Evolutionary conservation across 2,329 filamentous ascomycete species (phyloP).

Genomic region (Davidsoniella virescens): DNA sequence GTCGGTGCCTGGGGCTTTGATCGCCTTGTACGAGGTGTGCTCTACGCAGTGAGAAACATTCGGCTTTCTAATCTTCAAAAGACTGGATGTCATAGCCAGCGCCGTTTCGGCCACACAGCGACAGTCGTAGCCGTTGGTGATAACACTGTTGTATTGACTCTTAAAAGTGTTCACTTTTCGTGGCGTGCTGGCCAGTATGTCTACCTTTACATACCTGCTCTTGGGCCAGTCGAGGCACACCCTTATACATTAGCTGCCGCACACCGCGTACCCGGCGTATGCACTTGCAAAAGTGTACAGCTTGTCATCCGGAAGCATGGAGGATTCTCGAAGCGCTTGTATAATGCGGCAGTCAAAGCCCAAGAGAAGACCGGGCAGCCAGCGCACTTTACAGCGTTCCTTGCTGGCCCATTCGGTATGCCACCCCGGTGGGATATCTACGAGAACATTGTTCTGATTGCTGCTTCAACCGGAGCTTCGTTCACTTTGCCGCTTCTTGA

Average conservation of each 20-base stretch:
- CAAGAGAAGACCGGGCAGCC: conserved; percentile 18
- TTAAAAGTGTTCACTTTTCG: conserved; percentile 41
- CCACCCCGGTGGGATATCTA: conserved; percentile 41
- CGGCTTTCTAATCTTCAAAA: conserved; percentile 20
- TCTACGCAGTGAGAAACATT: conserved; percentile 37
- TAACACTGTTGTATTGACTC: conserved; percentile 38
- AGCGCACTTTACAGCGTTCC: conserved; percentile 26
- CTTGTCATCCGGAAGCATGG: conserved; percentile 38
- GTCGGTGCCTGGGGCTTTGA: conserved; percentile 47
- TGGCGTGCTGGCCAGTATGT: conserved; percentile 46
- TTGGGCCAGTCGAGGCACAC: conserved; percentile 39
- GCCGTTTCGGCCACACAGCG: conserved; percentile 36
- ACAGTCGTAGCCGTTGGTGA: conserved; percentile 32
- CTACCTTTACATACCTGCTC: conserved; percentile 41
- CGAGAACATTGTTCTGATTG: conserved; percentile 43
- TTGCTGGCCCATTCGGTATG: conserved; percentile 39
- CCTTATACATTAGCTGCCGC: conserved; percentile 47
- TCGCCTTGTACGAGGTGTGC: conserved; percentile 32
- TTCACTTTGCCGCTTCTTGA: conserved; percentile 45
- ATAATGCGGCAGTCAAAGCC: conserved; percentile 28
- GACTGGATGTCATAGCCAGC: conserved; percentile 30
- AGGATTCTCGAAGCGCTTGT: conserved; percentile 40
- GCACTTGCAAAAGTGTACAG: conserved; percentile 43
- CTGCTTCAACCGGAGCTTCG: conserved; percentile 46
- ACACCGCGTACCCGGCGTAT: conserved; percentile 31